phyloP scores from a whole-genome alignment of 2,329 filamentous ascomycete genomes.

The Penicillium sp. region DNA sequence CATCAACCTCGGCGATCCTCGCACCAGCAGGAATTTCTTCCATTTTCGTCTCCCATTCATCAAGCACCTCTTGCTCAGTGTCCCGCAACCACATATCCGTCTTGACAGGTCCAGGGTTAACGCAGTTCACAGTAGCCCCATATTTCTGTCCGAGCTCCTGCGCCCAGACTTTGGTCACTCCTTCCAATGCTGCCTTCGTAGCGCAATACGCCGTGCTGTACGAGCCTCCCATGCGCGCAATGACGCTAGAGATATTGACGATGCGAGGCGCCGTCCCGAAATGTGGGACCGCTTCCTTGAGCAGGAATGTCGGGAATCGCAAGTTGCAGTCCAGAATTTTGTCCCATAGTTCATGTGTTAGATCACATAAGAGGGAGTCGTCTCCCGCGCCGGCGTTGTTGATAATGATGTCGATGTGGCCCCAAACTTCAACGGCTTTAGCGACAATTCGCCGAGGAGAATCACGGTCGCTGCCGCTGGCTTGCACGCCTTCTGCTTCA shows the following conservation, averaged over 20 bases:
- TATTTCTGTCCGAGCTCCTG: slow-evolving; percentile 1
- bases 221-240: not conserved
- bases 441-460: slow-evolving; percentile 1
- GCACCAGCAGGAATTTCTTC: slow-evolving; percentile 6
- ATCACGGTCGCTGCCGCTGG: not conserved
- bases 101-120: slow-evolving; percentile 3
- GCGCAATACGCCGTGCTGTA: not conserved
- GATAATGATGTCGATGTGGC: slow-evolving; percentile 12
- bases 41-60: slow-evolving; percentile 1
- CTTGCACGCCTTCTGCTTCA: not conserved
- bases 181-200: not conserved
- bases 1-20: slow-evolving; percentile 6
- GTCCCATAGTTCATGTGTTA: slow-evolving; percentile 1
- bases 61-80: not conserved
- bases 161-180: not conserved
- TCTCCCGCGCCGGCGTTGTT: slow-evolving; percentile 12
- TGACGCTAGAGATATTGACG: slow-evolving; percentile 5
- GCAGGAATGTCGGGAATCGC: not conserved
- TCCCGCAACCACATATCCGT: slow-evolving; percentile 1
- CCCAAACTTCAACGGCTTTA: slow-evolving; percentile 5
- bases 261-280: slow-evolving; percentile 5
- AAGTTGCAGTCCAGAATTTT: not conserved
- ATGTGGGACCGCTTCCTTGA: not conserved
- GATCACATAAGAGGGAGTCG: slow-evolving; percentile 4
- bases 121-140: slow-evolving; percentile 1